Evolutionary conservation across 495 filamentous ascomycete genomes (phyloP), one percentile per base, ranked within the genome.

Genomic region (Aspergillus funiculosus): DNA sequence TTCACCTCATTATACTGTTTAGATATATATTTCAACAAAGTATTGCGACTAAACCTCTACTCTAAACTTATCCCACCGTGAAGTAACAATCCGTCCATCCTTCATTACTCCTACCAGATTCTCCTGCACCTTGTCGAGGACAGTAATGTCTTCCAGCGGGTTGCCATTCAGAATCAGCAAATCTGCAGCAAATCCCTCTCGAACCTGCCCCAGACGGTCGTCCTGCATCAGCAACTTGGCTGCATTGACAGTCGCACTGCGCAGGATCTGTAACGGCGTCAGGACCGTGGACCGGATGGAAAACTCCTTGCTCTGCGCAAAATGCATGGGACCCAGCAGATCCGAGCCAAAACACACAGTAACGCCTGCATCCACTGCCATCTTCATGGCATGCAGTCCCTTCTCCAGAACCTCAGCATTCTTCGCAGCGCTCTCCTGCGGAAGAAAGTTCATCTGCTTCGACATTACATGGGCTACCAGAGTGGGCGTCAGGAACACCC

Each of bases 321-420:
- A 58, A 8, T 62, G 61, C 51, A 78, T 25, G 5, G 68, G 68
- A 0, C 69, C 75, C 0, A 80, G 62, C n/a, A 79, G 65, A 57
- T 78, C 77, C 2, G 72, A 73, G 3, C 76, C 76, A 54, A 67
- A 77, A 52, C 75, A 79, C 52, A 80, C 74, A 3, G 60, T 71
- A 2, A 78, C 69, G 2, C 74, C 75, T 2, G 72, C 74, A 8
- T 71, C 61, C 5, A 58, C 56, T 1, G 69, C 71, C 34, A 75
- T 63, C 20, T 66, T 60, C 22, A 80, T 43, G 1, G 68, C 61
- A 10, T 65, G 41, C 14, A 76, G 52, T 0, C 76, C 75, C 6
- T 65, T 64, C 1, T 59, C 49, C 0, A 78, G 56, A 0, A 79
- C 74, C 32, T 70, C 48, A 1, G 49, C 43, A 39, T 78, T 77